A percentile compares a stretch with the other conserved stretches of the same genome.
These are phyloP conservation scores for Globisporangium spiculum DNA, from an alignment of 352 stramenopile species.

Conservation along the genomic window DNA sequence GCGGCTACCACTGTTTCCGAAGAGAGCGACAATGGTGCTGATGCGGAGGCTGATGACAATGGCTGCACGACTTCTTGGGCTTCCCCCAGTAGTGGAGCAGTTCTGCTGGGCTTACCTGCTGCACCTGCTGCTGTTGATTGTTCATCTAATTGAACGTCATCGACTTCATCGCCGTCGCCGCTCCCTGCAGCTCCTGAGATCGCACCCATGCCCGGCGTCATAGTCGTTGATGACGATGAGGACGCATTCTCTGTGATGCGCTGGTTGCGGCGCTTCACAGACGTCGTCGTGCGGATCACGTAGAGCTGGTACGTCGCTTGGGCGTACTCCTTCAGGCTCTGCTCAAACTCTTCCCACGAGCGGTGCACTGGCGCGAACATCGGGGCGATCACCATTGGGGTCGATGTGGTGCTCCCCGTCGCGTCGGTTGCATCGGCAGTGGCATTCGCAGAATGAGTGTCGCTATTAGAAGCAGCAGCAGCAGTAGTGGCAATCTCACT, in stretches of 20 bases:
- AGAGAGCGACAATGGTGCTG: constrained; percentile 1
- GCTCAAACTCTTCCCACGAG: constrained; percentile 70
- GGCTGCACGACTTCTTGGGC: background rate
- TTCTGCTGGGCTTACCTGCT: background rate
- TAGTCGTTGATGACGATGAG: background rate
- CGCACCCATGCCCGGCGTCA: background rate
- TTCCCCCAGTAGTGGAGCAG: background rate
- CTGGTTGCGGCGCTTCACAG: constrained; percentile 61
- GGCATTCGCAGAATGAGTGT: background rate
- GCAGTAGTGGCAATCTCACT: background rate
- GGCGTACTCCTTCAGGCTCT: constrained; percentile 55
- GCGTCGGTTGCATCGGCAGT: background rate
- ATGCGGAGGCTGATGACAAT: background rate
- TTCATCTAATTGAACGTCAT: background rate
- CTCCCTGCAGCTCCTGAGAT: background rate
- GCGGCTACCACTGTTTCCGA: background rate
- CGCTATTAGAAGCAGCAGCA: background rate
- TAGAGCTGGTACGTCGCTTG: constrained; percentile 69
- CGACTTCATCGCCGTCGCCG: background rate
- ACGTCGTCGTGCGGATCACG: constrained; percentile 77
- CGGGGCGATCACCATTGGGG: constrained; percentile 31
- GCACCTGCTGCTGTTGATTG: background rate
- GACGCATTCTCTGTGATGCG: constrained; percentile 54
- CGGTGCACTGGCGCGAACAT: constrained; percentile 46
- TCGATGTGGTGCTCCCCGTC: background rate